These are phyloP conservation scores for Carex arenaria DNA, from an alignment of 202 grass and related monocot genomes.

Conservation along the genomic window DNA sequence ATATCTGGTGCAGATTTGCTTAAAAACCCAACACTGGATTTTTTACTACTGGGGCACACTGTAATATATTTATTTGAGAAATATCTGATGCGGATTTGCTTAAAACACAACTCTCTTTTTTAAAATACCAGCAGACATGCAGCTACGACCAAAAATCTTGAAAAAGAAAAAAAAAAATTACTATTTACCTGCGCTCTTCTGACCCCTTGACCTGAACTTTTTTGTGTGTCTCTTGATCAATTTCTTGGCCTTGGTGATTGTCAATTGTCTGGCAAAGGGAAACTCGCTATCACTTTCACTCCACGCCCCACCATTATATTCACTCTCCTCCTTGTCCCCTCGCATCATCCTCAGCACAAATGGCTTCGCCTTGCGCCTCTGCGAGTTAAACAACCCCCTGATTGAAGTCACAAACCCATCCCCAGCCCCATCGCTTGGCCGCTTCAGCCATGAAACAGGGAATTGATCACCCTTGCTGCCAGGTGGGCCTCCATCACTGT, in stretches of 20 bases:
- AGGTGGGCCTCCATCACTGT: slow-evolving; percentile 69
- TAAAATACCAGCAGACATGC: not conserved
- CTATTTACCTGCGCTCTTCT: slow-evolving; percentile 69
- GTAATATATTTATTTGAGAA: not conserved
- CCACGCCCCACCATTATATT: slow-evolving; percentile 68
- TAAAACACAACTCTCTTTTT: not conserved
- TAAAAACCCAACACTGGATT: not conserved
- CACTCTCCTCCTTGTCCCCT: slow-evolving; percentile 60
- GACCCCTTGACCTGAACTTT: slow-evolving; percentile 75
- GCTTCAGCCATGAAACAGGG: slow-evolving; percentile 73
- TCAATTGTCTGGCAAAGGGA: slow-evolving; percentile 80
- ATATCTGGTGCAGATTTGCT: not conserved
- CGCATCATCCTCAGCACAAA: slow-evolving; percentile 76
- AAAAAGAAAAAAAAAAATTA: not conserved
- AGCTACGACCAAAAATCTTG: not conserved
- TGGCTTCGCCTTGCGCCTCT: slow-evolving; percentile 69
- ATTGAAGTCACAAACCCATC: slow-evolving; percentile 95
- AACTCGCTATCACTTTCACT: slow-evolving; percentile 90
- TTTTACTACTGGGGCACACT: not conserved
- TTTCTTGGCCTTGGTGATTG: slow-evolving; percentile 86
- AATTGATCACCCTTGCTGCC: slow-evolving; percentile 69
- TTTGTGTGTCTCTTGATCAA: slow-evolving; percentile 58
- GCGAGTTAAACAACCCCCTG: slow-evolving; percentile 92
- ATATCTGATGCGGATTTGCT: not conserved
- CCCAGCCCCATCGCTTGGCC: slow-evolving; percentile 61